Evolutionary conservation across 129 eudicot species (phyloP).

Genomic region (Escallonia herrerae): DNA sequence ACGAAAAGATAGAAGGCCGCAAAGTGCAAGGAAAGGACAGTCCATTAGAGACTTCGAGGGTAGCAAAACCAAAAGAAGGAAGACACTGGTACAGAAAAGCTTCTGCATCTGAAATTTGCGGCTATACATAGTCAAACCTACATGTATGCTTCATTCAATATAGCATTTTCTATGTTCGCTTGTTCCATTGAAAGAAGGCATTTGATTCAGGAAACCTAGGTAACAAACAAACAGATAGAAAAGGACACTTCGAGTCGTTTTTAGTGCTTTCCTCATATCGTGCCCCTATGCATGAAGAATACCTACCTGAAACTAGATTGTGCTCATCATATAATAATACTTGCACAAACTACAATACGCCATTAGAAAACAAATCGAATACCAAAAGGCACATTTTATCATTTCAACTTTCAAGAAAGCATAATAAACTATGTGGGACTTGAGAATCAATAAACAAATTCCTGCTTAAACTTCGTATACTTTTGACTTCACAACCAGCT

Average conservation of each 20-base stretch:
- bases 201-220: background rate
- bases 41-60: background rate
- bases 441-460: no score
- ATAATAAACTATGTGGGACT: no score
- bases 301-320: no score
- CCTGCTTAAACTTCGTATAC: no score
- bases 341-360: no score
- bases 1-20: background rate
- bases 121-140: slow-evolving; percentile 5
- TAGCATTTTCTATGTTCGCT: background rate
- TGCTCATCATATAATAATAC: background rate
- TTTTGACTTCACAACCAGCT: no score
- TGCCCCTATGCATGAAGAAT: background rate
- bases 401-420: background rate
- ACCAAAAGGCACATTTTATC: background rate
- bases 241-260: slow-evolving; percentile 2
- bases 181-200: background rate
- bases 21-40: slow-evolving; percentile 8
- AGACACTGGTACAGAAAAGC: background rate
- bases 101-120: no score
- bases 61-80: background rate
- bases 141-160: slow-evolving; percentile 4
- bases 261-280: background rate
- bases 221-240: slow-evolving; percentile 3
- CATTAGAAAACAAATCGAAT: background rate